These are phyloP conservation scores for Hura crepitans DNA, from an alignment of 441 rosid genomes.

Conservation along the genomic window DNA sequence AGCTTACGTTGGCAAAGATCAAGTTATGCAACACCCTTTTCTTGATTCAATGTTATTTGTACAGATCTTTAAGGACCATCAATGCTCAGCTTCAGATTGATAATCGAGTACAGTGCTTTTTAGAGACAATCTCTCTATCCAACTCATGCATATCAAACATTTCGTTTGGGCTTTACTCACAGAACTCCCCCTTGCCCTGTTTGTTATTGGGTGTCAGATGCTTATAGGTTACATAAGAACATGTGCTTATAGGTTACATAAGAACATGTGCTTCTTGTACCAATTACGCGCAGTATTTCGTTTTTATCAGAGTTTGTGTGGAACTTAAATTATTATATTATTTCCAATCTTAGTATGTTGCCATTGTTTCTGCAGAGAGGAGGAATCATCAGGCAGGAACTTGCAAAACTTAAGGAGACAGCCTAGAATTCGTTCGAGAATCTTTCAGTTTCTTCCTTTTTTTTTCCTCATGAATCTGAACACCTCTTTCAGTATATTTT, in stretches of 20 bases:
- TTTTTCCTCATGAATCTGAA: not conserved
- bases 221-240: too few species aligned
- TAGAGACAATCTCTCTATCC: not conserved
- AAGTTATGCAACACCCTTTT: conserved; percentile 45
- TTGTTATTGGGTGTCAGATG: too few species aligned
- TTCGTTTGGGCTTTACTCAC: not conserved
- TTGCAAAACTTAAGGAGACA: conserved; percentile 46
- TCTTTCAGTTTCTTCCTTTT: not conserved
- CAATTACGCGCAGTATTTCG: too few species aligned
- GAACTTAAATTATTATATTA: too few species aligned
- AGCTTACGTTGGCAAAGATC: conserved; percentile 89
- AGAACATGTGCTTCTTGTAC: too few species aligned
- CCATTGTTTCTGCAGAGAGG: conserved; percentile 43
- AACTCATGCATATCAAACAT: not conserved
- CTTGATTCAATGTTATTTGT: not conserved
- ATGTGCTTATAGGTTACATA: too few species aligned
- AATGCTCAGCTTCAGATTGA: not conserved
- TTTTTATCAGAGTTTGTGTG: too few species aligned
- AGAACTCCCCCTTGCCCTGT: too few species aligned
- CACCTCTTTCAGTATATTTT: not conserved
- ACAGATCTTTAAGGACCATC: not conserved
- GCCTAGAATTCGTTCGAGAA: conserved; percentile 23
- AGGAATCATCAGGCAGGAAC: conserved; percentile 51
- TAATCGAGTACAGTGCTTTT: not conserved
- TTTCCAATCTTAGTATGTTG: not conserved